Evolutionary conservation across 768 basidiomycete species (phyloP).

Genomic region (Saitozyma podzolica): DNA sequence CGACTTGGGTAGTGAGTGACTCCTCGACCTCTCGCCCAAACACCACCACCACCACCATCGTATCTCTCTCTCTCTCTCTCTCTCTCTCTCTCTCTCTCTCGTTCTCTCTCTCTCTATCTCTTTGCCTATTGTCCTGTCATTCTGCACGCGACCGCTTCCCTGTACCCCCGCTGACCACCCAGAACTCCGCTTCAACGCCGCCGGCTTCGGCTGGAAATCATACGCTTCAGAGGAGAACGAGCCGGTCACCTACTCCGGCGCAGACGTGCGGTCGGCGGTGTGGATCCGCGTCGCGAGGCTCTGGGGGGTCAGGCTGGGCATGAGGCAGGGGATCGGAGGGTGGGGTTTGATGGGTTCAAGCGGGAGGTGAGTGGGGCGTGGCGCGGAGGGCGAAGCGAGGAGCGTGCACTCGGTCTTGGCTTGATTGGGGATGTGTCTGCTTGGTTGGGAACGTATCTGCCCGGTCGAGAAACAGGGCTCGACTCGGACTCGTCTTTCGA

Average conservation of each 20-base stretch:
- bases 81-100: neutral
- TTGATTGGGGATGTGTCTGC: neutral
- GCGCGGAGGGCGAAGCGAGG: neutral
- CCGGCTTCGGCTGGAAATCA: conserved; percentile 89
- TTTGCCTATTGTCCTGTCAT: conserved; percentile 9
- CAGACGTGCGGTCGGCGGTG: conserved; percentile 33
- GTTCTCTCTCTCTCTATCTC: neutral
- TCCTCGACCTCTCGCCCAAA: no score
- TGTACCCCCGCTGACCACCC: neutral
- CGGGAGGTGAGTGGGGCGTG: conserved; percentile 66
- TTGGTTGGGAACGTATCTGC: neutral
- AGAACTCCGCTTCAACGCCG: conserved; percentile 74
- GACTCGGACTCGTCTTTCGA: neutral
- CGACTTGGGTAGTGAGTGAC: conserved; percentile 72
- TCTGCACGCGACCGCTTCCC: neutral
- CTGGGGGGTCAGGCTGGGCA: conserved; percentile 81
- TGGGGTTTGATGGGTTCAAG: conserved; percentile 90
- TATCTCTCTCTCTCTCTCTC: neutral
- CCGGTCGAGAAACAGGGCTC: neutral
- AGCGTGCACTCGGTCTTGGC: neutral
- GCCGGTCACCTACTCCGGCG: conserved; percentile 33
- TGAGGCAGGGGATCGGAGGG: conserved; percentile 67
- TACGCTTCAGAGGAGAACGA: conserved; percentile 66
- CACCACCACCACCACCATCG: no score
- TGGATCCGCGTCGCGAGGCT: conserved; percentile 72